These are phyloP conservation scores for Ganoderma multipileum DNA, from an alignment of 1,284 basidiomycete genomes.

Conservation along the genomic window DNA sequence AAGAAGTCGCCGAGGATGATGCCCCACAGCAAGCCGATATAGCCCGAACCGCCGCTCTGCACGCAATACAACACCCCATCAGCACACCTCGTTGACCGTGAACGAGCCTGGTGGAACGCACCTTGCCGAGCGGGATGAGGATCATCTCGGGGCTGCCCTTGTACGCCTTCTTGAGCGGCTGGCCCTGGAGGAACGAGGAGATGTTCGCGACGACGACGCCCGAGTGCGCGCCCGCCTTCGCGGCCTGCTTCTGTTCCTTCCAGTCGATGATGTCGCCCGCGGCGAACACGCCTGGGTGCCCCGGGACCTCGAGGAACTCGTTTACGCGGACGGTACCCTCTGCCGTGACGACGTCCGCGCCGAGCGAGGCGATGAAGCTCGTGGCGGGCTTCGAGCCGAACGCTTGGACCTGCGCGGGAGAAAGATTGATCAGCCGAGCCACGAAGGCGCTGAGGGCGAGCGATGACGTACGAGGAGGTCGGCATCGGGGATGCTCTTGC, in stretches of 20 bases:
- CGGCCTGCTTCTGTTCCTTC: slow-evolving; percentile 64
- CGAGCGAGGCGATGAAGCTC: slow-evolving; percentile 52
- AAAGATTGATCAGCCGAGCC: neutral
- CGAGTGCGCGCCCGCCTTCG: slow-evolving; percentile 54
- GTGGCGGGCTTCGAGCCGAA: slow-evolving; percentile 61
- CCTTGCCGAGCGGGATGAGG: slow-evolving; percentile 64
- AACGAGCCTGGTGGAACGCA: slow-evolving; percentile 32
- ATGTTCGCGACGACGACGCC: slow-evolving; percentile 54
- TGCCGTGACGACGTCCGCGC: slow-evolving; percentile 47
- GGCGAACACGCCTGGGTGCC: slow-evolving; percentile 60
- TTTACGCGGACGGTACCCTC: slow-evolving; percentile 55
- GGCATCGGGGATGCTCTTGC: slow-evolving; percentile 53
- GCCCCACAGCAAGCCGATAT: slow-evolving; percentile 56
- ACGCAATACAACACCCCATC: neutral
- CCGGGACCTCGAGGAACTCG: slow-evolving; percentile 57
- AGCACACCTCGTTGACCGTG: slow-evolving; percentile 28
- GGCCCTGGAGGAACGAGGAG: slow-evolving; percentile 48
- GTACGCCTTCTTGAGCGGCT: slow-evolving; percentile 49
- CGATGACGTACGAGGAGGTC: slow-evolving; percentile 60
- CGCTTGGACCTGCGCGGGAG: slow-evolving; percentile 49
- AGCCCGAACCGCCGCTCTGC: slow-evolving; percentile 55
- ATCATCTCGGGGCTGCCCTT: slow-evolving; percentile 60
- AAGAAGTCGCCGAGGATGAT: slow-evolving; percentile 39
- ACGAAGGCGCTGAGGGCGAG: slow-evolving; percentile 5
- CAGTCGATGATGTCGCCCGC: slow-evolving; percentile 65